Evolutionary conservation across 208 protist genomes (phyloP), one percentile per base, ranked within the genome.

Genomic region (Trypanosomatidae sp.): DNA sequence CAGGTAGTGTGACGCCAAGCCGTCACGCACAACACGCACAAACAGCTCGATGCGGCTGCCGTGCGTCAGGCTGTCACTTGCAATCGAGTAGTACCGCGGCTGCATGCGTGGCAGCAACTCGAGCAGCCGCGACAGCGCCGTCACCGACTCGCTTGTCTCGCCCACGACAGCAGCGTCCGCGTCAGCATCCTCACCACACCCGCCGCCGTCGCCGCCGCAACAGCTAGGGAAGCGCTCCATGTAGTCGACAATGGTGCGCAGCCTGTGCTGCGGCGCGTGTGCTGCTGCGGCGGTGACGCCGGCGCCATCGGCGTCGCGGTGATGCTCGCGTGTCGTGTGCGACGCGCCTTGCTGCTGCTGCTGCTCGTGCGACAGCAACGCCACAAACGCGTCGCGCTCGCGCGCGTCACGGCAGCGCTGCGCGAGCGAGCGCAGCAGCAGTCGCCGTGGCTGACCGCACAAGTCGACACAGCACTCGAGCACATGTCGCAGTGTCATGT

Each of bases 11-110:
- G 85, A 83, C 35, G 67, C 64, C 1, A 97, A 37, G 6, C 86
- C 88, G 33, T 88, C 81, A 10, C 72, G 45, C 20, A 86, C 52
- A 21, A 96, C 72, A 6, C 87, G 89, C 2, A 94, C 66, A 25
- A 80, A 77, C 5, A 92, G 64, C 40, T 90, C 62, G 7, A 98
- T 35, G 11, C 37, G 40, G 21, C 68, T 54, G 22, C 64, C 64
- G 55, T 94, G 69, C 6, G 66, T 66, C 38, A 80, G 25, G 21
- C 45, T 61, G 26, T 96, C 94, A 0, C 89, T 96, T 3, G 92
- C 90, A 61, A 98, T 97, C 3, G 94, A 97, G 66, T 96, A 98
- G 58, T 90, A 98, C 13, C 96, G 76, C n/a, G 80, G 80, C 57
- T 95, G 87, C 15, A 96, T 55, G 5, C 83, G 71, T 16, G 92